A percentile compares a stretch with the other conserved stretches of the same genome.
These are phyloP conservation scores for Hirschfeldia incana DNA, from an alignment of 345 rosid genomes.

Conservation along the genomic window DNA sequence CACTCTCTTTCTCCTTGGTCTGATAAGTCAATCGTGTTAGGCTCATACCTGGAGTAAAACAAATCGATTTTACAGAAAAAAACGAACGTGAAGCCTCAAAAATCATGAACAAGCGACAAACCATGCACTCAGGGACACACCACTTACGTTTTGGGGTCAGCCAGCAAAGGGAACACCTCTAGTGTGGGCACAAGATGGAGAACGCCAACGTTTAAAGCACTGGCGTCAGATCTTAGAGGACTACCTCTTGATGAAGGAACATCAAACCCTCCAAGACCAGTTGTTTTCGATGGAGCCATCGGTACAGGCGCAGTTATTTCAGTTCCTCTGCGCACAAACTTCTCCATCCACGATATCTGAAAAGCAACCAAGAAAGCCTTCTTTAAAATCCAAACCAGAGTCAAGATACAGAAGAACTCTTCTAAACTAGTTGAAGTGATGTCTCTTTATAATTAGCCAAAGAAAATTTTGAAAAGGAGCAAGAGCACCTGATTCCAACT, in stretches of 20 bases:
- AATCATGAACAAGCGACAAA: neutral
- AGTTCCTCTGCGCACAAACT: constrained; percentile 88
- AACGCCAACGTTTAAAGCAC: constrained; percentile 93
- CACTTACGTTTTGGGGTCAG: constrained; percentile 77
- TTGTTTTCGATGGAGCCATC: constrained; percentile 90
- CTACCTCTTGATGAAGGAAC: constrained; percentile 95
- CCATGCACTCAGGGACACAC: constrained; percentile 38
- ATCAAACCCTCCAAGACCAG: constrained; percentile 99
- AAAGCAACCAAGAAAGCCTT: constrained; percentile 2
- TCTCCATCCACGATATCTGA: constrained; percentile 97
- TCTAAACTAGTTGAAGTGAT: constrained; percentile 11
- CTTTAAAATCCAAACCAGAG: neutral
- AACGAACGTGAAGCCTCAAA: neutral
- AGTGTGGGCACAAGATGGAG: constrained; percentile 93
- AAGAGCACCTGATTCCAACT: constrained; percentile 34
- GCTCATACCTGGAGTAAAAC: constrained; percentile 74
- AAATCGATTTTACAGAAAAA: neutral
- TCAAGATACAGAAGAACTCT: constrained; percentile 10
- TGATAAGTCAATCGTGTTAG: constrained; percentile 90
- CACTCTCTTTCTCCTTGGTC: constrained; percentile 88
- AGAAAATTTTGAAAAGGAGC: neutral
- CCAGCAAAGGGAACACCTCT: constrained; percentile 91
- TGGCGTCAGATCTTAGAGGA: constrained; percentile 90
- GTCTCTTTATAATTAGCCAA: neutral
- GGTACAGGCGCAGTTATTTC: constrained; percentile 98